phyloP scores from a whole-genome alignment of 2,329 filamentous ascomycete species.

The Colletotrichum noveboracense region DNA sequence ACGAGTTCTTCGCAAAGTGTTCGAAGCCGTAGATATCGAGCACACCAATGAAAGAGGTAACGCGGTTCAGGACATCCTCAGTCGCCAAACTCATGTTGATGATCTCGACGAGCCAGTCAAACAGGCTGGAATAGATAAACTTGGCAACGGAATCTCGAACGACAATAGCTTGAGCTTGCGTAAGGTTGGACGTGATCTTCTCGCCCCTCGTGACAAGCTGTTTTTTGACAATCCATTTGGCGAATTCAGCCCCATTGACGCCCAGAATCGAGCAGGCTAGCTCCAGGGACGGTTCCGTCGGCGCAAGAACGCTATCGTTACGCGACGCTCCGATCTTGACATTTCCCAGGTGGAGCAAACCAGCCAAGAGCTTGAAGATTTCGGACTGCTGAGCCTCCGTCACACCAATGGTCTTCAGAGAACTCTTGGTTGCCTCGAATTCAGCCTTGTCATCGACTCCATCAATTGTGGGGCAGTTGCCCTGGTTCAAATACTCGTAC shows the following conservation, averaged over 20 bases:
- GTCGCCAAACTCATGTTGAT: conserved; percentile 93
- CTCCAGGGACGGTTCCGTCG: conserved; percentile 81
- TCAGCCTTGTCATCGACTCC: conserved; percentile 96
- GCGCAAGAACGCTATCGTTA: conserved; percentile 82
- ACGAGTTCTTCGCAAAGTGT: conserved; percentile 99
- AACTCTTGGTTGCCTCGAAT: conserved; percentile 86
- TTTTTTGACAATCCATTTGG: conserved; percentile 99
- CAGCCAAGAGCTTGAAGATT: conserved; percentile 90
- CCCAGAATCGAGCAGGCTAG: conserved; percentile 86
- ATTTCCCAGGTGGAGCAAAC: conserved; percentile 92
- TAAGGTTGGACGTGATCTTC: conserved; percentile 96
- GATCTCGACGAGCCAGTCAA: conserved; percentile 98
- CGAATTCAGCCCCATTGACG: conserved; percentile 84
- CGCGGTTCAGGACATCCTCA: conserved; percentile 81
- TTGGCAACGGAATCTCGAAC: conserved; percentile 98
- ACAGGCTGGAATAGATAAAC: conserved; percentile 97
- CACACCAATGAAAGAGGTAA: conserved; percentile 93
- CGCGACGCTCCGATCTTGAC: conserved; percentile 93
- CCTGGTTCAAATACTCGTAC: conserved; percentile 96
- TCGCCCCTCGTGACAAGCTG: conserved; percentile 95
- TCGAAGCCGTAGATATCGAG: conserved; percentile 99
- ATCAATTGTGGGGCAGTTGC: conserved; percentile 87
- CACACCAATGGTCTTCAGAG: conserved; percentile 88
- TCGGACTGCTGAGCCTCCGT: conserved; percentile 73
- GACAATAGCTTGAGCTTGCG: conserved; percentile 89